These are phyloP conservation scores for Flaveria linearis DNA, from an alignment of 129 eudicot species.

Conservation along the genomic window DNA sequence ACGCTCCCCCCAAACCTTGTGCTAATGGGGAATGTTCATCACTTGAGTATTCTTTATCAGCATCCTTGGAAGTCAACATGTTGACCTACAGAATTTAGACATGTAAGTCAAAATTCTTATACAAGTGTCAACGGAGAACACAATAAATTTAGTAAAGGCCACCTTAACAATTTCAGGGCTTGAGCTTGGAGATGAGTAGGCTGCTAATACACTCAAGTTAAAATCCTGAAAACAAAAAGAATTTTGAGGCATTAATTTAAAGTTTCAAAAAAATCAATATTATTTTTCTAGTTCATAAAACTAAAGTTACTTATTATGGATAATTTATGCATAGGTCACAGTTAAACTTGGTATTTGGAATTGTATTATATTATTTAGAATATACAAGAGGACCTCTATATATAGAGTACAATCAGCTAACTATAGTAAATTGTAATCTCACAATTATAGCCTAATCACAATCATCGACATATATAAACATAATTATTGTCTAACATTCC, in stretches of 20 bases:
- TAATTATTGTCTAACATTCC: too few relatives aligned
- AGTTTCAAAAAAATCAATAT: neutral
- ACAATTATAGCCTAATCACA: too few relatives aligned
- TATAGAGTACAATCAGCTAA: too few relatives aligned
- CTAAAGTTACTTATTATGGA: neutral
- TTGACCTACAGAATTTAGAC: constrained; percentile 31
- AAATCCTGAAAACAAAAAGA: constrained; percentile 53
- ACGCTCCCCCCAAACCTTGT: constrained; percentile 58
- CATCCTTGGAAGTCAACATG: constrained; percentile 55
- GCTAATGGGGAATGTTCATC: constrained; percentile 34
- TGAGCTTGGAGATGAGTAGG: constrained; percentile 76
- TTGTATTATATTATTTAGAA: too few relatives aligned
- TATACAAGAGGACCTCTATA: too few relatives aligned
- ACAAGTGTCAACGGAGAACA: neutral
- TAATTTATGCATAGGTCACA: neutral
- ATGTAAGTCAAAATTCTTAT: constrained; percentile 1
- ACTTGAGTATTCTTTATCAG: constrained; percentile 40
- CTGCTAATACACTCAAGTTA: constrained; percentile 87
- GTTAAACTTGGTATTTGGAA: too few relatives aligned
- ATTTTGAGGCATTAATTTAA: neutral
- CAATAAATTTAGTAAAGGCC: neutral
- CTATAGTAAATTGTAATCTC: too few relatives aligned
- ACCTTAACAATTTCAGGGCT: constrained; percentile 87
- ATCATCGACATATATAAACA: too few relatives aligned
- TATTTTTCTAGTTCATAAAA: neutral